Conservation (phyloP, 2,329 filamentous ascomycete genomes). For the Dryadomyces quercivorus region DNA sequence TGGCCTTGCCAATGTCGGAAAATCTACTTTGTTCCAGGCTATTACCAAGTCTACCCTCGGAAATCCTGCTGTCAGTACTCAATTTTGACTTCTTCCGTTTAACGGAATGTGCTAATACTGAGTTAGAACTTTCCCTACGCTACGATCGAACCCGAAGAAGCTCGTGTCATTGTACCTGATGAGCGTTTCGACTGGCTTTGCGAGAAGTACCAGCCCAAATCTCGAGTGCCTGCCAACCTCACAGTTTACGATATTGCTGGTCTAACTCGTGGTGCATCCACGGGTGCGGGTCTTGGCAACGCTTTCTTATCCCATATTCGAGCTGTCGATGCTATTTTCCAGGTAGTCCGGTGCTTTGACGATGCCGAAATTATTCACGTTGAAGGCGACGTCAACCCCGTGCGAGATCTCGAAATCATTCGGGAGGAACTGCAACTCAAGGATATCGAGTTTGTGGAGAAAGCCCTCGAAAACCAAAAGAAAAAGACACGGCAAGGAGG, state of each 20-base stretch:
- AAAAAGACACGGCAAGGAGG: constrained; percentile 94
- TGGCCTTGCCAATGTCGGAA: constrained; percentile 97
- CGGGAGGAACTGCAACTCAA: constrained; percentile 93
- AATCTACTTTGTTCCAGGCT: constrained; percentile 98
- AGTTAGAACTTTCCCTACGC: constrained; percentile 91
- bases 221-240: constrained; percentile 88
- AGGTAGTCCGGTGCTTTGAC: constrained; percentile 93
- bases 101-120: neutral
- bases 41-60: constrained; percentile 96
- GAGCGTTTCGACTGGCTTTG: constrained; percentile 92
- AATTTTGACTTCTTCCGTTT: neutral
- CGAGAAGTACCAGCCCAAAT: constrained; percentile 97
- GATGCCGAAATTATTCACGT: constrained; percentile 99
- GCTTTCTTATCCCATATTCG: constrained; percentile 97
- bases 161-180: constrained; percentile 92
- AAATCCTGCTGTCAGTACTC: constrained; percentile 68
- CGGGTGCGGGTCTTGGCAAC: constrained; percentile 93
- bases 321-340: constrained; percentile 95
- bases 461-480: constrained; percentile 79
- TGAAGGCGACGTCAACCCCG: constrained; percentile 94
- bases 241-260: constrained; percentile 98
- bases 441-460: constrained; percentile 97
- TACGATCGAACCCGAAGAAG: constrained; percentile 97
- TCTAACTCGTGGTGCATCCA: constrained; percentile 89
- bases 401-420: constrained; percentile 91